Base-by-base conservation (phyloP, 1,284 basidiomycete species). In the Ceratobasidium sp. region DNA sequence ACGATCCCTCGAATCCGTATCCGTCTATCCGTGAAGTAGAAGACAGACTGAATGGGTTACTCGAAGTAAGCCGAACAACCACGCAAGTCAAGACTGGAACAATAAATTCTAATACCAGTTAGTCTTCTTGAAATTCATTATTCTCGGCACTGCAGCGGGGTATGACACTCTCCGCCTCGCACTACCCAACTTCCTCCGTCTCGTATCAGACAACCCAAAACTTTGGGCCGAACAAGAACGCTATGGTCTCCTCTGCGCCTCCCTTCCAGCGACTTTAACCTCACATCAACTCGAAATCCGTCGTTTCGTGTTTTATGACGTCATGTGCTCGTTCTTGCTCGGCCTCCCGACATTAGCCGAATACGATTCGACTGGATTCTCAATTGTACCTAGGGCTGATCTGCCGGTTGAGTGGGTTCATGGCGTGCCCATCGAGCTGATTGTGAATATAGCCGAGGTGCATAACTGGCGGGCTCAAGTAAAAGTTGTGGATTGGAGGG, bases 291-390 rank as follows among this genome's bases (percentile, higher is more conserved):
- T 42, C 25, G 60, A 64, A 54, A 44, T 64, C 11, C 50, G 49
- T 1, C 50, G 60, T 16, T 64, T 64, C 50, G 60, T 53, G 2
- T 64, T 54, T n/a, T 53, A 64, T n/a, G 50, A 64, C n/a, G 53
- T 39, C 1, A 53, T 54, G 39, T 39, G 8, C 3, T 21, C 60
- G 9, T 30, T 64, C 16, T 21, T 44, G 16, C 36, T 64, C 2
- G 50, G 60, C 9, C 16, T 54, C 11, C 39, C 60, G 16, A 36
- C 36, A 21, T 27, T 64, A 16, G 39, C 42, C 13, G 36, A 64
- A 16, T 64, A 64, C 25, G 60, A 64, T 25, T 14, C 16, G 23
- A 44, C 36, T n/a, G 50, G 27, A 9, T 30, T 44, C 8, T 36
- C 36, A 14, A 54, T 42, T 5, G 23, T 46, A 13, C 42, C 56